Evolutionary conservation across 129 eudicot genomes (phyloP).

Genomic region (Ambrosia artemisiifolia): DNA sequence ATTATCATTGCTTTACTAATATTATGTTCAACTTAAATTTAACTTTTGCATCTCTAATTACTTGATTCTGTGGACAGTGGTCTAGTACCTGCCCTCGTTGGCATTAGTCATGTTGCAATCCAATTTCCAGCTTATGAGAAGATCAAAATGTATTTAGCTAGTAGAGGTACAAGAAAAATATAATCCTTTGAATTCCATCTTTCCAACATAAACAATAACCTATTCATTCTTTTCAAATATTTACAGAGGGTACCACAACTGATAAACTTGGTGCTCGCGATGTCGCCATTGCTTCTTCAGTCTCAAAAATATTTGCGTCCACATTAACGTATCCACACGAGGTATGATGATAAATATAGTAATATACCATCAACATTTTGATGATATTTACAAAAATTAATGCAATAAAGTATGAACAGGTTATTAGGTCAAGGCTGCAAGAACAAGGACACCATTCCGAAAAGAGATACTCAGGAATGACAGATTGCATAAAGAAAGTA

Average conservation of each 20-base stretch:
- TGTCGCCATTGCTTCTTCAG: constrained; percentile 93
- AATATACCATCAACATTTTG: background rate
- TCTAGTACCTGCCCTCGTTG: constrained; percentile 94
- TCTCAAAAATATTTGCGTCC: constrained; percentile 92
- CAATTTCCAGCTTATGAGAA: constrained; percentile 93
- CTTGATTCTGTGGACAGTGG: constrained; percentile 57
- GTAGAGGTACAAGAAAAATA: constrained; percentile 42
- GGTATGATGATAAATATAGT: constrained; percentile 39
- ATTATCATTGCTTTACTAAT: background rate
- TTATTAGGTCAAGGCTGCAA: constrained; percentile 90
- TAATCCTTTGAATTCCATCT: background rate
- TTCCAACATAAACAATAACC: constrained; percentile 1
- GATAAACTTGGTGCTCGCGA: constrained; percentile 79
- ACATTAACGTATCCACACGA: constrained; percentile 94
- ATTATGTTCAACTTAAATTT: constrained; percentile 4
- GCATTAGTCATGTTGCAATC: constrained; percentile 95
- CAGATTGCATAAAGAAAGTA: constrained; percentile 83
- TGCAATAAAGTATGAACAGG: constrained; percentile 41
- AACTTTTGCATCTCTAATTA: background rate
- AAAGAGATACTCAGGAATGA: constrained; percentile 69
- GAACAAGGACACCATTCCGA: constrained; percentile 98
- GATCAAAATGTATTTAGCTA: constrained; percentile 80
- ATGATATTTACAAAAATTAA: background rate
- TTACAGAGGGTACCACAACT: constrained; percentile 55
- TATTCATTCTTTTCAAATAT: constrained; percentile 3